A percentile compares a stretch with the other conserved stretches of the same genome.
These are phyloP conservation scores for Saccharum spontaneum DNA, from an alignment of 176 grass and related monocot genomes.

Conservation along the genomic window DNA sequence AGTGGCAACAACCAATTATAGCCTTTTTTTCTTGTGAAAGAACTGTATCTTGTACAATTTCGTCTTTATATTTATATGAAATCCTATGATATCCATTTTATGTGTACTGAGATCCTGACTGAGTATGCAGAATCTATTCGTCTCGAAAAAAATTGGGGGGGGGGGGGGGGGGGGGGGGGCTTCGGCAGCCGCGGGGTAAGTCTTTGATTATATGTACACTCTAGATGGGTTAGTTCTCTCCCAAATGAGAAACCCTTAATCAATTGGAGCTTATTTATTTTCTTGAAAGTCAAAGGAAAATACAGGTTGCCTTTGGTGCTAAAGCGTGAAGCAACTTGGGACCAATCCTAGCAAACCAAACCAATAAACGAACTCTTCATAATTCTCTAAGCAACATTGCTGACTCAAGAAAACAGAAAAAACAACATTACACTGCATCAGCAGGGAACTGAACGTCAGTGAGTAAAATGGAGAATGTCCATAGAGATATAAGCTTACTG, in stretches of 20 bases:
- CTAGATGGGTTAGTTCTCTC: not conserved
- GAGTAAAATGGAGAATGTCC: not conserved
- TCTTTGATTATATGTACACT: not conserved
- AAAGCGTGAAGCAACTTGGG: not conserved
- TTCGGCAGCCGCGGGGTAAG: not conserved
- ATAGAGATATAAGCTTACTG: constrained; percentile 50
- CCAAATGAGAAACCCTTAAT: not conserved
- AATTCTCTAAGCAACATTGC: not conserved
- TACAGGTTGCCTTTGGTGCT: not conserved
- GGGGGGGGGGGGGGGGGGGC: not conserved
- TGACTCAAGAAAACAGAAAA: not conserved
- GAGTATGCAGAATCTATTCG: not conserved
- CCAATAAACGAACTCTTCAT: not conserved
- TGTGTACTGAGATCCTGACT: not conserved
- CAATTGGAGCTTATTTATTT: not conserved
- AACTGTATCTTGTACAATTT: not conserved
- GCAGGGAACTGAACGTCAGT: constrained; percentile 2
- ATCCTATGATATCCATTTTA: not conserved
- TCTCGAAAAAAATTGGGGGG: not conserved
- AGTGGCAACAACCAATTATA: not conserved
- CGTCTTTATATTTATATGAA: not conserved
- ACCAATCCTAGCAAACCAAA: not conserved
- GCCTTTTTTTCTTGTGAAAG: not conserved
- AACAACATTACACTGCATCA: not conserved
- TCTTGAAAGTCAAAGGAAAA: not conserved